Conservation (phyloP, 768 basidiomycete genomes). For the Tulasnella sp. region DNA sequence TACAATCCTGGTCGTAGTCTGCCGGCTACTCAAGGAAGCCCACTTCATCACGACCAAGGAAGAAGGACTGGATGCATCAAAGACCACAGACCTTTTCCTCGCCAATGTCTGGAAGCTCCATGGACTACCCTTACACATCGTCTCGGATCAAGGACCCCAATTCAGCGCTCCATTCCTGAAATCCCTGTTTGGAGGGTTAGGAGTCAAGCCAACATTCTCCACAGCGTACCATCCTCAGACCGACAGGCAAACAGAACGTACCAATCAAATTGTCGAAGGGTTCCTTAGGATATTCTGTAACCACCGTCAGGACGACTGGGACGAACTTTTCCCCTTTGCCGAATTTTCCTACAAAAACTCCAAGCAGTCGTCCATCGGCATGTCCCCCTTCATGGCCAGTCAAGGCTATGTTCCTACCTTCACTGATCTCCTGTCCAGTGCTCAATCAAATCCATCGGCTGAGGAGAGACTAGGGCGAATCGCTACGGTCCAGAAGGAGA, state of each 20-base stretch:
- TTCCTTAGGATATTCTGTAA: background rate
- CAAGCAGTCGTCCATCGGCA: background rate
- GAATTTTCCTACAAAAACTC: background rate
- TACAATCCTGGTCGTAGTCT: background rate
- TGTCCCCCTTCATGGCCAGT: conserved; percentile 7
- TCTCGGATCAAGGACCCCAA: background rate
- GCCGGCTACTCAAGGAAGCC: background rate
- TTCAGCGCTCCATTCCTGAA: conserved; percentile 14
- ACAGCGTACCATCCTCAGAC: no score
- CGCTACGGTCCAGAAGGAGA: background rate
- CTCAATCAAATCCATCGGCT: background rate
- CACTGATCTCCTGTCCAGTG: no score
- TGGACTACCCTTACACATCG: conserved; percentile 6
- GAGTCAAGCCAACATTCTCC: background rate
- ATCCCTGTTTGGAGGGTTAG: background rate
- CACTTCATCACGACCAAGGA: no score
- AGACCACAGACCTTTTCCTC: conserved; percentile 41
- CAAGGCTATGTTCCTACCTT: background rate
- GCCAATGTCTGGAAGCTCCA: conserved; percentile 38
- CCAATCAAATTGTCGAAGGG: conserved; percentile 33
- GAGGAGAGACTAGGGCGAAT: background rate
- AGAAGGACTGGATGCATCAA: conserved; percentile 36
- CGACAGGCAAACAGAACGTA: conserved; percentile 28
- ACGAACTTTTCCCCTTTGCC: background rate
- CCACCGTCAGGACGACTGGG: background rate